A percentile compares a stretch with the other conserved stretches of the same genome.
Evolutionary conservation across 495 filamentous ascomycete genomes (phyloP).

Genomic region (Aspergillus nanangensis): DNA sequence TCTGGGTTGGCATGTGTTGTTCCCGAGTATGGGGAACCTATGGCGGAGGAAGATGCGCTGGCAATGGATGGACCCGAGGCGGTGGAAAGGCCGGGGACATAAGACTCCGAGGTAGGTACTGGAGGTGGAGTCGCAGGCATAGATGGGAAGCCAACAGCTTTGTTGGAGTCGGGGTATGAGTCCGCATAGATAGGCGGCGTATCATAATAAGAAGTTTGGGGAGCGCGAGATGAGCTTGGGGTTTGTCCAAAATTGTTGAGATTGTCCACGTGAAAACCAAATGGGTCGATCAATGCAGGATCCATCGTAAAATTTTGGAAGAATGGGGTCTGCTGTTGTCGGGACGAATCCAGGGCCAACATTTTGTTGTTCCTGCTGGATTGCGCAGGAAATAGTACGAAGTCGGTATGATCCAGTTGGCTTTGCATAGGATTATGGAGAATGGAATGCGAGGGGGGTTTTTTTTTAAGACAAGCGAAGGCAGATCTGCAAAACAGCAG

Average conservation of each 20-base stretch:
- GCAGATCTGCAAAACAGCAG: neutral
- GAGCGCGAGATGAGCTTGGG: slow-evolving; percentile 18
- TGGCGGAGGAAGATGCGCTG: slow-evolving; percentile 71
- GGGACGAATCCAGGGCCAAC: slow-evolving; percentile 35
- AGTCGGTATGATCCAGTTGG: slow-evolving; percentile 17
- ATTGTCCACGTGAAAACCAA: slow-evolving; percentile 25
- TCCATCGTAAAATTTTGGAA: slow-evolving; percentile 35
- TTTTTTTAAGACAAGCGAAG: neutral
- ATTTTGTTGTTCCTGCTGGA: slow-evolving; percentile 21
- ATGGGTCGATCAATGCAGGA: slow-evolving; percentile 30
- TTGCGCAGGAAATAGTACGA: slow-evolving; percentile 20
- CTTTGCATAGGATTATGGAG: slow-evolving; percentile 9
- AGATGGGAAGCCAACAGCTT: slow-evolving; percentile 27
- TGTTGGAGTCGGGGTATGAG: slow-evolving; percentile 22
- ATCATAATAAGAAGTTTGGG: slow-evolving; percentile 27
- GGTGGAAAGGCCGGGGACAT: slow-evolving; percentile 59
- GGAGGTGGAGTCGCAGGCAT: slow-evolving; percentile 36
- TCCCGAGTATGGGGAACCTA: slow-evolving; percentile 74
- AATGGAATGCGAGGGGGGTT: neutral
- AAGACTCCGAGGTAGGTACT: slow-evolving; percentile 34
- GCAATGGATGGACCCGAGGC: slow-evolving; percentile 68
- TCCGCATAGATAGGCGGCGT: slow-evolving; percentile 21
- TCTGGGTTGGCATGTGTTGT: slow-evolving; percentile 55
- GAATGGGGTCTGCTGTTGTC: slow-evolving; percentile 30
- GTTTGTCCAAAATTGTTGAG: slow-evolving; percentile 22